Evolutionary conservation across 2,329 filamentous ascomycete genomes (phyloP).

Genomic region (Ceratocystis colombiana): DNA sequence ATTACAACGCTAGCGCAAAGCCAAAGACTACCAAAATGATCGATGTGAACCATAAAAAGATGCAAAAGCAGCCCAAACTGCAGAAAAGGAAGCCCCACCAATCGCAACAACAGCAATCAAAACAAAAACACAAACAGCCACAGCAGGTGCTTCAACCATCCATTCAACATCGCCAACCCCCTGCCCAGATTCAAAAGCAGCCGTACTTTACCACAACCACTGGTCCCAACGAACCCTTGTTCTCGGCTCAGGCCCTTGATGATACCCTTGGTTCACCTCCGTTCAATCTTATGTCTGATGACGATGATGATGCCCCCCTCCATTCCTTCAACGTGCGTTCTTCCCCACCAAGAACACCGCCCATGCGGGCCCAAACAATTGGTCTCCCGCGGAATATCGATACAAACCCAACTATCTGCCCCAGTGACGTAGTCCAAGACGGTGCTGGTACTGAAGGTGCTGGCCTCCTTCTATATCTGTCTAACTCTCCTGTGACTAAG

Average conservation of each 20-base stretch:
- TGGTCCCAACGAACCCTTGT: constrained; percentile 68
- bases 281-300: constrained; percentile 50
- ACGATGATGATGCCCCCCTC: constrained; percentile 71
- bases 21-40: not conserved
- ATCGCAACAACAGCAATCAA: not conserved
- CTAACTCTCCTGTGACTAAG: constrained; percentile 76
- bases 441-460: constrained; percentile 63
- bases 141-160: constrained; percentile 18
- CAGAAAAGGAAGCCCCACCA: not conserved
- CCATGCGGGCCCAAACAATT: constrained; percentile 48
- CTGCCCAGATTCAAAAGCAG: constrained; percentile 45
- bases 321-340: constrained; percentile 65
- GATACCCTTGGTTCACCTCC: constrained; percentile 51
- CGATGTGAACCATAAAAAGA: not conserved
- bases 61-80: constrained; percentile 5
- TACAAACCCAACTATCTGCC: constrained; percentile 18
- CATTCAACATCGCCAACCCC: not conserved
- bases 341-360: constrained; percentile 81
- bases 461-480: constrained; percentile 71
- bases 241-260: constrained; percentile 58
- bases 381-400: constrained; percentile 36
- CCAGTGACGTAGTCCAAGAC: constrained; percentile 12
- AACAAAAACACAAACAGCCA: not conserved
- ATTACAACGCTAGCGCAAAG: constrained; percentile 16
- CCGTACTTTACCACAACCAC: constrained; percentile 63